Conservation (phyloP, 805 yeast genomes). For the Maudiozyma bulderi region DNA sequence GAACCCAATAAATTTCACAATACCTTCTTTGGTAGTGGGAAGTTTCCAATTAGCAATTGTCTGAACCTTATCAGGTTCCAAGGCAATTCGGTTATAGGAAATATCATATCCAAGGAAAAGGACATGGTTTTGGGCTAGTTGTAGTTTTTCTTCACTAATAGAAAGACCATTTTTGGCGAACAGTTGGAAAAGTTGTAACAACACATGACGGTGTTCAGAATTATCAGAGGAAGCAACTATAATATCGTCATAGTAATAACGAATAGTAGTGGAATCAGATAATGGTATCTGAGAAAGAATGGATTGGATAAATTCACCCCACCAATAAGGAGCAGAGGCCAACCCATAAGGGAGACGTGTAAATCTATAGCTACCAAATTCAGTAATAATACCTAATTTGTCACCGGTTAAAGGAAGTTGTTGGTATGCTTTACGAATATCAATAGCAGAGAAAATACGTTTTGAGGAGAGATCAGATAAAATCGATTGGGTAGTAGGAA, state of each 20-base stretch:
- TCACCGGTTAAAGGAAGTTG: neutral
- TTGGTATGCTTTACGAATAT: neutral
- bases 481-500: neutral
- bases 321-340: conserved; percentile 3
- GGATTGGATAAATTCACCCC: neutral
- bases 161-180: neutral
- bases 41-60: neutral
- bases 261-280: too few species aligned
- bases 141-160: conserved; percentile 3
- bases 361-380: neutral
- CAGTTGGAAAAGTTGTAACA: neutral
- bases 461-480: neutral
- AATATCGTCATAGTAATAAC: neutral
- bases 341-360: neutral
- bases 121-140: neutral
- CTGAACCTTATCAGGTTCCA: neutral
- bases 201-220: neutral
- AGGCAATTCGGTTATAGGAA: neutral
- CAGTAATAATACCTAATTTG: neutral
- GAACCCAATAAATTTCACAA: conserved; percentile 3
- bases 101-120: neutral
- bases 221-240: neutral
- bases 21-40: conserved; percentile 1
- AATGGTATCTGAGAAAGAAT: neutral
- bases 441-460: neutral